Percentiles rank a stretch among this genome's conserved stretches.
phyloP scores from a whole-genome alignment of 2,329 filamentous ascomycete genomes.

The Rosellinia necatrix region DNA sequence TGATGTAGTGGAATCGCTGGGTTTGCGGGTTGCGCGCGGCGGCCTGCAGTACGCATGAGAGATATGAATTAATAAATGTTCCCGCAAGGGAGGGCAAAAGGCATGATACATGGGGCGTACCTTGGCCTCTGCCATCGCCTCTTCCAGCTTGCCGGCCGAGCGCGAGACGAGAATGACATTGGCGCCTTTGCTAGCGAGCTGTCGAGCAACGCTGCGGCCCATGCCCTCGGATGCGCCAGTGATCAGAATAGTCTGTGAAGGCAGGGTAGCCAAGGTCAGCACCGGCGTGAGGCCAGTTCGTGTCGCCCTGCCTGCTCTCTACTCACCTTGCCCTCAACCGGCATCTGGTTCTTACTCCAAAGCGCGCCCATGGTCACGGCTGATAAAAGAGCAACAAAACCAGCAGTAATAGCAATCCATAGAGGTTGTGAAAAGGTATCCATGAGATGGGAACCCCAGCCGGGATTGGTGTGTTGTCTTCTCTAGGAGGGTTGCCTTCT shows the following conservation, averaged over 20 bases:
- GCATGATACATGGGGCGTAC: conserved; percentile 27
- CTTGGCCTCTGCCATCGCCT: conserved; percentile 60
- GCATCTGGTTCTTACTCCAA: conserved; percentile 73
- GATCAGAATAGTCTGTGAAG: conserved; percentile 78
- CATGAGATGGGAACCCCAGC: conserved; percentile 23
- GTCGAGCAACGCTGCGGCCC: conserved; percentile 74
- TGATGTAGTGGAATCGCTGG: conserved; percentile 83
- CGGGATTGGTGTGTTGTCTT: not conserved
- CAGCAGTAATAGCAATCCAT: conserved; percentile 33
- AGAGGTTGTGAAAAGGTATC: conserved; percentile 19
- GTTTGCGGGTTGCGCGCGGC: conserved; percentile 65
- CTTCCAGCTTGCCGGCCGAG: conserved; percentile 73
- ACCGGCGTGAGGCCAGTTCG: too few species aligned
- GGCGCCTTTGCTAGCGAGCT: conserved; percentile 82
- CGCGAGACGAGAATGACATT: conserved; percentile 86
- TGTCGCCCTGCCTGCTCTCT: too few species aligned
- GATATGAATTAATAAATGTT: conserved; percentile 9
- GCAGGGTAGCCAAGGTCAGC: too few species aligned
- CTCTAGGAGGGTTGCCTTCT: not conserved
- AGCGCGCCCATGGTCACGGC: conserved; percentile 69
- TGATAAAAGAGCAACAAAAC: conserved; percentile 43
- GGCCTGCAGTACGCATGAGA: conserved; percentile 49
- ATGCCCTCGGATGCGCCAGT: conserved; percentile 94
- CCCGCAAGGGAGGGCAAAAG: not conserved
- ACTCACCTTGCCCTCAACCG: conserved; percentile 79